Conservation (phyloP, 495 filamentous ascomycete genomes). For the Sordaria brevicollis region DNA sequence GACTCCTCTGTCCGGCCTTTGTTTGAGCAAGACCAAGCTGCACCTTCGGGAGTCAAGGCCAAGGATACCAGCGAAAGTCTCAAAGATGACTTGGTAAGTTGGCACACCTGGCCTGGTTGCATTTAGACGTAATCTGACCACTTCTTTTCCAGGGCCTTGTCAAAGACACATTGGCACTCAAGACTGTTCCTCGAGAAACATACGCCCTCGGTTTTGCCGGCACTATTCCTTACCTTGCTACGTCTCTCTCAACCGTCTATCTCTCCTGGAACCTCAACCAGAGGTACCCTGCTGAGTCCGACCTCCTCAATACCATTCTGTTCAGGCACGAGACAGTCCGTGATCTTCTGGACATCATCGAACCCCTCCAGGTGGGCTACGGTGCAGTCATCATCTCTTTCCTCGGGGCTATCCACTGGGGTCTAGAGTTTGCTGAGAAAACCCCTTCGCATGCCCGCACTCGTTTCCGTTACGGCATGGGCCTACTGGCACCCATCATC, state of each 20-base stretch:
- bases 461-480: conserved; percentile 63
- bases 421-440: conserved; percentile 55
- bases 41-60: conserved; percentile 24
- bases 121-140: background rate
- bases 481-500: conserved; percentile 69
- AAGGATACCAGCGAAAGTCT: conserved; percentile 59
- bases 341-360: conserved; percentile 64
- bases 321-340: conserved; percentile 63
- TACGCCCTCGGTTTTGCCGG: conserved; percentile 78
- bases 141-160: conserved; percentile 53
- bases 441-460: conserved; percentile 20
- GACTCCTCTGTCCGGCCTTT: conserved; percentile 46
- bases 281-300: conserved; percentile 49
- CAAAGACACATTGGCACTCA: conserved; percentile 77
- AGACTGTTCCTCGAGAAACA: conserved; percentile 68
- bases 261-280: conserved; percentile 74
- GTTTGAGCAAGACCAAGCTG: conserved; percentile 29
- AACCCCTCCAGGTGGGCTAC: conserved; percentile 88
- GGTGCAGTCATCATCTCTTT: conserved; percentile 94
- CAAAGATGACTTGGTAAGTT: conserved; percentile 62
- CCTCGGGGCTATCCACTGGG: conserved; percentile 93
- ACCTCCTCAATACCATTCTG: conserved; percentile 38
- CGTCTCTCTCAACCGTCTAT: conserved; percentile 78
- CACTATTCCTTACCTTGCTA: conserved; percentile 81
- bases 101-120: background rate